These are phyloP conservation scores for Rosa multiflora DNA, from an alignment of 306 rosid genomes.

Conservation along the genomic window DNA sequence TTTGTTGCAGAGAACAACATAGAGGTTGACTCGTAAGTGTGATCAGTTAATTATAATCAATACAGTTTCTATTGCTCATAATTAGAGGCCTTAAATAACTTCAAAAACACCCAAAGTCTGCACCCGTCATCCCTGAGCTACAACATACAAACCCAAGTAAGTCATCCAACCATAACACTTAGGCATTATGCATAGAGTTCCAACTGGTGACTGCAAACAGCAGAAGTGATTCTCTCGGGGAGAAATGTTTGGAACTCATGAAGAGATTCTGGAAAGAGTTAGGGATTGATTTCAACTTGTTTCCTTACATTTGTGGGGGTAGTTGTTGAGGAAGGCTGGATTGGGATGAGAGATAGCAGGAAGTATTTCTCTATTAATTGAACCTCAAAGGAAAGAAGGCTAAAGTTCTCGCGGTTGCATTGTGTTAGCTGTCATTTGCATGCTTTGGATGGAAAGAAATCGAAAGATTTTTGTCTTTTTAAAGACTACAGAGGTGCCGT, in stretches of 20 bases:
- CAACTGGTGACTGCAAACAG: background rate
- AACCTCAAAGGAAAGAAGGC: background rate
- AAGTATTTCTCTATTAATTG: background rate
- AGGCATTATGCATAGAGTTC: background rate
- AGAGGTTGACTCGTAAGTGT: background rate
- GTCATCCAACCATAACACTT: background rate
- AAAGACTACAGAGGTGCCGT: background rate
- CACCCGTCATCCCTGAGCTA: background rate
- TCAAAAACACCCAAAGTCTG: background rate
- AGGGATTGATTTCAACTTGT: background rate
- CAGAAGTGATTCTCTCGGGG: background rate
- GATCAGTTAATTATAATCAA: background rate
- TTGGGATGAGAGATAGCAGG: background rate
- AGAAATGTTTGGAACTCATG: background rate
- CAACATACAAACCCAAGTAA: too few relatives aligned
- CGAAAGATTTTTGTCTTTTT: background rate
- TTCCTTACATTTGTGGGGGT: background rate
- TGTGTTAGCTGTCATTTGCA: background rate
- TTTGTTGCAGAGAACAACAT: background rate
- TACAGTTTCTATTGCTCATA: background rate
- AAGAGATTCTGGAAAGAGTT: background rate
- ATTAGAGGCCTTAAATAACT: background rate
- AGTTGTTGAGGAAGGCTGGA: background rate
- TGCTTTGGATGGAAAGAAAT: background rate
- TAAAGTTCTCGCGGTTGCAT: background rate